Base-by-base conservation (phyloP, 495 filamentous ascomycete species). In the Neurospora tetrasperma region DNA sequence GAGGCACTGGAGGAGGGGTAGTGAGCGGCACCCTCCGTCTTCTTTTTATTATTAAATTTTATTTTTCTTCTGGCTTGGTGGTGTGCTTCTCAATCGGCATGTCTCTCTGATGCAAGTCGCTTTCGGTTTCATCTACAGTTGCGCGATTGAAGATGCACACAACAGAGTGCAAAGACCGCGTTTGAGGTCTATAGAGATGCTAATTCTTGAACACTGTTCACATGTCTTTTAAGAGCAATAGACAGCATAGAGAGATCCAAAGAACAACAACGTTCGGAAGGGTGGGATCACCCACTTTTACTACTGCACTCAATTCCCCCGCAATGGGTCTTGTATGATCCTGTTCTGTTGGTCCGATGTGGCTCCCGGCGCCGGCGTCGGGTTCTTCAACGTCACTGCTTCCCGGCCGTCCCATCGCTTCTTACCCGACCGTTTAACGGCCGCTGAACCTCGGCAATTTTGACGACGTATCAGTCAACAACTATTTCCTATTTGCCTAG, bases 371-470 rank as follows among this genome's bases (percentile, higher is more conserved):
- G 27, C 54, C 27, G 54, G 54, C 54, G 54, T 35, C 54, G 54
- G 54, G 16, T 59, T 62, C 27, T 31, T 62, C 54, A 66, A 66
- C 27, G 54, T 66, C 54, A 66, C 54, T 14, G 2, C 54, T 66
- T 66, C 35, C 5, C 5, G 54, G 54, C 54, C 27, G 27, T 62
- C 23, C 27, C 54, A 62, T 62, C 54, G 54, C 27, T 35, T 62
- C 27, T 59, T 62, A 59, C 48, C 71, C 27, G 48, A 20, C 71
- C 46, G 71, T n/a, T 38, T 20, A 71, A 23, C 35, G 71, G 39
- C 42, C 31, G 43, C 43, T 62, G 71, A 72, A 48, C 71, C 71
- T 72, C 71, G 71, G 71, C 42, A 72, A 66, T 54, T 72, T 62
- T 40, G 27, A 66, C 27, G 35, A 35, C 48, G 48, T 59, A 59